These are phyloP conservation scores for Nymphaea thermarum DNA, from an alignment of 164 flowering plant genomes.

Conservation along the genomic window DNA sequence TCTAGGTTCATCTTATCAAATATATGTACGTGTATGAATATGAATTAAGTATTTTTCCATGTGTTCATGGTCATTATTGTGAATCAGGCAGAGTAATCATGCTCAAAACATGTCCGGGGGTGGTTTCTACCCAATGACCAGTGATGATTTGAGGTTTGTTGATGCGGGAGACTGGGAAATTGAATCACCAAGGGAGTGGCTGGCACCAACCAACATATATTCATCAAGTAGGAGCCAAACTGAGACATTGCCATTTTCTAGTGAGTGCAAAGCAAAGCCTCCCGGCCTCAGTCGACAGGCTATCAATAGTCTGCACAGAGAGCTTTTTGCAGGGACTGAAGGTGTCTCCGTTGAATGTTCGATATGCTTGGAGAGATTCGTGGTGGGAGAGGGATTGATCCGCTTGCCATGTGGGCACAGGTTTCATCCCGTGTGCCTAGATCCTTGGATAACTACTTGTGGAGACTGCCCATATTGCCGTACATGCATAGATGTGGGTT, in stretches of 20 bases:
- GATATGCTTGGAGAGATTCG: slow-evolving; percentile 49
- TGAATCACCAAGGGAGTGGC: slow-evolving; percentile 22
- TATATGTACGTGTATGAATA: too few relatives aligned
- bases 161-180: slow-evolving; percentile 39
- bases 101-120: slow-evolving; percentile 10
- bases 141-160: slow-evolving; percentile 28
- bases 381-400: slow-evolving; percentile 41
- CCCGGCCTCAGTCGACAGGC: slow-evolving; percentile 53
- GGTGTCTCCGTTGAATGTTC: slow-evolving; percentile 6
- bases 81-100: slow-evolving; percentile 25
- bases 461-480: slow-evolving; percentile 92
- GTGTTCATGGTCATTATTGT: not conserved
- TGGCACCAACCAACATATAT: slow-evolving; percentile 6
- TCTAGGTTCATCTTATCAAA: too few relatives aligned
- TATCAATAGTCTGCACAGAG: slow-evolving; percentile 23
- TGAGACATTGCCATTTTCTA: slow-evolving; percentile 8
- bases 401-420: slow-evolving; percentile 54
- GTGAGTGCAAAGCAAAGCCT: slow-evolving; percentile 31
- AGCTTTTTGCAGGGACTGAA: slow-evolving; percentile 21
- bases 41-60: too few relatives aligned
- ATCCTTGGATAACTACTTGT: slow-evolving; percentile 60
- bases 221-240: slow-evolving; percentile 9
- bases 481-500: slow-evolving; percentile 16
- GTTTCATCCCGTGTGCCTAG: slow-evolving; percentile 58
- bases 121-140: slow-evolving; percentile 10